Evolutionary conservation across 1,139 yeast genomes (phyloP).

Genomic region (Scheffersomyces insectosa): DNA sequence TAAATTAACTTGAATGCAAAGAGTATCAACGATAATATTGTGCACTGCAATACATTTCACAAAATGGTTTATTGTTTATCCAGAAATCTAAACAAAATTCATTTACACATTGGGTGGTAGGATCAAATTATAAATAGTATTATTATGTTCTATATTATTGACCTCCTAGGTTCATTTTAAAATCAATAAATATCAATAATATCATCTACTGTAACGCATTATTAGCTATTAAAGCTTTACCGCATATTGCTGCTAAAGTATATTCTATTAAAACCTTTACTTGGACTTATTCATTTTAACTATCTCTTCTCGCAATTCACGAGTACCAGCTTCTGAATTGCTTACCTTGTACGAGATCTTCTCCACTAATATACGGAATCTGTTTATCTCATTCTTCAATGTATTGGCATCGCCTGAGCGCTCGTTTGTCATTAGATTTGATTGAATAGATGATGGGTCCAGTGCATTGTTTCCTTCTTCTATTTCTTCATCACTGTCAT

Average conservation of each 20-base stretch:
- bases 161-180: conserved; percentile 1
- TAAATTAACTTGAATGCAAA: conserved; percentile 32
- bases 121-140: not conserved
- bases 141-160: conserved; percentile 2
- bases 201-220: no score
- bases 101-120: no score
- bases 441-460: conserved; percentile 10
- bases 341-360: conserved; percentile 19
- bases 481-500: conserved; percentile 24
- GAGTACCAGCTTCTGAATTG: not conserved
- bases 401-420: conserved; percentile 5
- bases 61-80: no score
- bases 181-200: not conserved
- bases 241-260: no score
- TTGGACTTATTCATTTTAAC: not conserved
- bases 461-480: conserved; percentile 5
- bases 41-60: no score
- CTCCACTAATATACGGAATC: conserved; percentile 36
- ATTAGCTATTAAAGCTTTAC: no score
- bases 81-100: no score
- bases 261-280: no score
- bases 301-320: not conserved
- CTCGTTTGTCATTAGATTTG: conserved; percentile 11
- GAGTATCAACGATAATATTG: no score
- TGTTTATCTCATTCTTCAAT: conserved; percentile 24